Evolutionary conservation across 208 protist species (phyloP).

Genomic region (Lotmaria passim): DNA sequence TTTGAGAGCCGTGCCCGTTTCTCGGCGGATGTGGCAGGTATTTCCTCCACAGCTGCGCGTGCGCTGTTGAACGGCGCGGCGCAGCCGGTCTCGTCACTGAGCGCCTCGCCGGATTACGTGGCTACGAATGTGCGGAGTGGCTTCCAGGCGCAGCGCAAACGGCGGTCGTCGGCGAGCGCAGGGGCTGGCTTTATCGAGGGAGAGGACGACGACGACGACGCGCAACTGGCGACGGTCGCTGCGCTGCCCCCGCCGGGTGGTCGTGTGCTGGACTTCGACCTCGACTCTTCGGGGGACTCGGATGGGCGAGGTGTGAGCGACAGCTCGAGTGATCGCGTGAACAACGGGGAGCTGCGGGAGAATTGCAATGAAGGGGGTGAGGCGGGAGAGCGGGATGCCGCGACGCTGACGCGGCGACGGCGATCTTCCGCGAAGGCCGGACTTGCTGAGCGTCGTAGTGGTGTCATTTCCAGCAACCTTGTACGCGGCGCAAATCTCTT

Average conservation of each 20-base stretch:
- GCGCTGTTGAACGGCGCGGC: slow-evolving; percentile 22
- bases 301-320: neutral
- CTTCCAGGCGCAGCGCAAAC: neutral
- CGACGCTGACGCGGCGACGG: neutral
- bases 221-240: slow-evolving; percentile 19
- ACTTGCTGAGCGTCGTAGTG: too few species aligned
- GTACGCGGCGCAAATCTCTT: slow-evolving; percentile 4
- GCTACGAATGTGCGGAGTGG: neutral
- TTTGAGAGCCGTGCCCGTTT: neutral
- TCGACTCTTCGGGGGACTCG: slow-evolving; percentile 7
- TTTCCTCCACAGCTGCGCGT: slow-evolving; percentile 26
- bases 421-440: neutral
- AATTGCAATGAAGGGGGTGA: neutral
- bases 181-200: slow-evolving; percentile 33
- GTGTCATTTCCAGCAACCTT: too few species aligned
- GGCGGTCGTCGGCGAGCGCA: slow-evolving; percentile 13
- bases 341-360: neutral
- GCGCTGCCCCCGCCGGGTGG: slow-evolving; percentile 26
- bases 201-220: slow-evolving; percentile 16
- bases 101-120: neutral
- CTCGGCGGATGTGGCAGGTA: slow-evolving; percentile 21
- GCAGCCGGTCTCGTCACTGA: neutral
- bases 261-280: slow-evolving; percentile 30
- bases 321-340: neutral
- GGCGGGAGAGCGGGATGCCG: neutral